Base-by-base conservation (phyloP, 2,329 filamentous ascomycete genomes). In the Botrytis paeoniae region DNA sequence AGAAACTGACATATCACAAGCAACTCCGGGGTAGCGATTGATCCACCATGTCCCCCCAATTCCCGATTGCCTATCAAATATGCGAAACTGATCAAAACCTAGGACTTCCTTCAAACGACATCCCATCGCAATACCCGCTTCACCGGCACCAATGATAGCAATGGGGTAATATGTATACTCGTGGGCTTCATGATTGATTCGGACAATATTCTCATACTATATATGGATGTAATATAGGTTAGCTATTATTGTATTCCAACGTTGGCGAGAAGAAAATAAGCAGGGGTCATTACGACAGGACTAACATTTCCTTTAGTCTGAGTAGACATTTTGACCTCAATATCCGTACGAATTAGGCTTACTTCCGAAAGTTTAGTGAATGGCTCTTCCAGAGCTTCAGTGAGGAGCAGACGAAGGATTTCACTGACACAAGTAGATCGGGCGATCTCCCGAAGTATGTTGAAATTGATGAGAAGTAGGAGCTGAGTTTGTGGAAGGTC, bases 91-190 rank as follows among this genome's bases (percentile, higher is more conserved):
- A 77, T 88, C 86, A 74, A 86, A 87, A 2, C 85, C 85, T 20
- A 89, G 82, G 54, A 83, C 81, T 63, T 86, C 82, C 76, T 88
- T 89, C 74, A 90, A 77, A 63, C 85, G 83, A 75, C 85, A 87
- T n/a, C 84, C 88, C 84, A 88, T 86, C 9, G 87, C 87, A 77
- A 90, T 87, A 4, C 87, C 88, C 1, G 86, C 88, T 75, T 87
- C 86, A 9, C 88, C 88, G 10, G 87, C 87, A 4, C 88, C 88
- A 57, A 90, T 83, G 73, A 89, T 86, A 69, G 87, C 79, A 70
- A 89, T 83, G 73, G 81, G 81, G 75, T 78, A 78, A 57, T 80
- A 80, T 5, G 78, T 76, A 66, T 84, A 84, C 63, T 80, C 81
- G 73, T 82, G 75, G 62, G 81, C 80, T 57, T 80, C 80, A 73